Evolutionary conservation across 768 basidiomycete genomes (phyloP).

Genomic region (Calocybe indica): DNA sequence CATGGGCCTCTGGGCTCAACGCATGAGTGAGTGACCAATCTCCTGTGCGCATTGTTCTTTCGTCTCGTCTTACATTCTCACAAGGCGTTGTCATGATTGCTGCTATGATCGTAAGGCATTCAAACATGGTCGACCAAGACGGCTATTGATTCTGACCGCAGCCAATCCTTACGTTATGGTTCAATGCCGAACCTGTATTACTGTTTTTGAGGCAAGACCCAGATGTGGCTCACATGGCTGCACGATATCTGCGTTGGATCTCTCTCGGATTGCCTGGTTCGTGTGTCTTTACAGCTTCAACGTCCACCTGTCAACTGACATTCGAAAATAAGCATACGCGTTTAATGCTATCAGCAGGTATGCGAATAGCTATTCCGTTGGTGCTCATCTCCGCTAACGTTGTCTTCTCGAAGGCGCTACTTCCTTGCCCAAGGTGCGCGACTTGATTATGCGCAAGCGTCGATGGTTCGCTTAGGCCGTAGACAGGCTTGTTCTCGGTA

Average conservation of each 20-base stretch:
- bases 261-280: slow-evolving; percentile 1
- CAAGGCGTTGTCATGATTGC: neutral
- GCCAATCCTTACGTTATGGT: slow-evolving; percentile 2
- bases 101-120: neutral
- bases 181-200: slow-evolving; percentile 1
- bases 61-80: neutral
- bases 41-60: neutral
- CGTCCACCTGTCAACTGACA: no score
- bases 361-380: neutral
- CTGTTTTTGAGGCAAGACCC: slow-evolving; percentile 4
- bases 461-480: neutral
- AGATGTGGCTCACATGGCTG: slow-evolving; percentile 2
- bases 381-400: neutral
- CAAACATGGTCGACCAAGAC: neutral
- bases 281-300: neutral
- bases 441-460: neutral
- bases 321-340: no score
- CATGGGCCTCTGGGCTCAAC: slow-evolving; percentile 68
- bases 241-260: slow-evolving; percentile 4
- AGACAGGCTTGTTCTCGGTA: slow-evolving; percentile 68
- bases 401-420: slow-evolving; percentile 40
- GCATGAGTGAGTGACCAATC: slow-evolving; percentile 33
- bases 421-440: slow-evolving; percentile 72
- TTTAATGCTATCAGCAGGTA: no score
- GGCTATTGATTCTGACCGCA: neutral